Percentiles rank a stretch among this genome's conserved stretches.
Conservation (phyloP, 768 basidiomycete genomes). For the Xerocomus spinulosus region DNA sequence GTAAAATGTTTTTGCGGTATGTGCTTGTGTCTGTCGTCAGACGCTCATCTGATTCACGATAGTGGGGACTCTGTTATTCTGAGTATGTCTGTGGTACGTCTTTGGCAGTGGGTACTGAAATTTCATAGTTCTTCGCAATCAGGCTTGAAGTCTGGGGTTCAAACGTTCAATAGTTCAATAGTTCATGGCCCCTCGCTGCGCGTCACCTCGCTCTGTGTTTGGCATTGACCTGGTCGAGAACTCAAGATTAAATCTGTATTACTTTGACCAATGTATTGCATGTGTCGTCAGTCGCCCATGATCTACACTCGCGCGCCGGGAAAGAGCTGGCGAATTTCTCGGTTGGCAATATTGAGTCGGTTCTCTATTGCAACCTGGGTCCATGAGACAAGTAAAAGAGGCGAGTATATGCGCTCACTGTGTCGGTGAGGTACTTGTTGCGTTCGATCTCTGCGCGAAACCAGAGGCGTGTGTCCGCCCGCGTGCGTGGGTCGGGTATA, state of each 20-base stretch:
- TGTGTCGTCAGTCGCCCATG: not conserved
- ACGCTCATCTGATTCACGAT: conserved; percentile 11
- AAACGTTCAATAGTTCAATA: no score
- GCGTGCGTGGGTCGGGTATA: conserved; percentile 56
- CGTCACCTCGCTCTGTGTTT: not conserved
- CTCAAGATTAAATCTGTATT: not conserved
- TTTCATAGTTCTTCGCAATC: conserved; percentile 68
- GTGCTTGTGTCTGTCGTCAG: conserved; percentile 20
- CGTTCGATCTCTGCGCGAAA: conserved; percentile 69
- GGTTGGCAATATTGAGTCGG: conserved; percentile 48
- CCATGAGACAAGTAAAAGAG: conserved; percentile 9
- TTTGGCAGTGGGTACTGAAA: conserved; percentile 31
- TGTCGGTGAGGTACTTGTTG: conserved; percentile 52
- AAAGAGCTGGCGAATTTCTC: conserved; percentile 61
- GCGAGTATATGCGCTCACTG: conserved; percentile 35
- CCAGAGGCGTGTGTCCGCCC: conserved; percentile 67
- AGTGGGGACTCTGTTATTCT: conserved; percentile 98
- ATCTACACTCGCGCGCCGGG: conserved; percentile 16
- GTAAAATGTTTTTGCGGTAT: conserved; percentile 96
- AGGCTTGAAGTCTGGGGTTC: conserved; percentile 53
- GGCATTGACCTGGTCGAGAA: not conserved
- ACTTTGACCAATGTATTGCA: conserved; percentile 3
- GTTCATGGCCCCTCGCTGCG: not conserved
- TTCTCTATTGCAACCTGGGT: conserved; percentile 56
- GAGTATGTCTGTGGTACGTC: conserved; percentile 50